Evolutionary conservation across 495 filamentous ascomycete genomes (phyloP), one percentile per base, ranked within the genome.

Genomic region (Hypoxylon fuscum): DNA sequence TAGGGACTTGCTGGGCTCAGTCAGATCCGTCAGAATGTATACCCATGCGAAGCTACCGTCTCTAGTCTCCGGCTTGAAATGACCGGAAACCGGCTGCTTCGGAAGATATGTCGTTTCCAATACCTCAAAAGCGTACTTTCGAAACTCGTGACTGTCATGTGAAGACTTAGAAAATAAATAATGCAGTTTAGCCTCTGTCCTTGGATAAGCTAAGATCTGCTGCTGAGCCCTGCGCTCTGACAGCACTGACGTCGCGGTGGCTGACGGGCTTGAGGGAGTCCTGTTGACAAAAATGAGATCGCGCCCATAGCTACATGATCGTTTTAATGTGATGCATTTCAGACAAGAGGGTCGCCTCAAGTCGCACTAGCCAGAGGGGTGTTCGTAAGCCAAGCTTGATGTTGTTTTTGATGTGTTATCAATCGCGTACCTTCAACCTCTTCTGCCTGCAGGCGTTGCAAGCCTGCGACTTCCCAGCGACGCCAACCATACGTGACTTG

Each of bases 401-500:
- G 49, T 11, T 38, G 14, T 17, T 25, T 37, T 31, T 40, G 25
- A n/a, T 37, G 35, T 14, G 25, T 35, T 15, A 27, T 35, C 12
- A 12, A 38, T 52, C 34, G 65, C 72, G 20, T 58, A 79, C 77
- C 14, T 69, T 72, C 18, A 78, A 73, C 59, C 79, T 78, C 22
- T 74, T 68, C 32, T 71, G 63, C 25, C 74, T 74, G 65, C 78
- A 80, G 15, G 78, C 79, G 27, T 76, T 75, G 59, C 79, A 81
- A 9, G 74, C 78, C 63, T 77, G 77, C 5, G 79, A 81, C 41
- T 75, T 73, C 15, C 79, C 79, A 18, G 78, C 56, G 32, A 79
- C 74, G 21, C 79, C 79, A 3, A 80, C 79, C 79, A 81, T 81
- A n/a, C n/a, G n/a, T n/a, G n/a, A n/a, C n/a, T n/a, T n/a, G n/a